phyloP scores from a whole-genome alignment of 2,329 filamentous ascomycete species.

The Celoporthe dispersa region DNA sequence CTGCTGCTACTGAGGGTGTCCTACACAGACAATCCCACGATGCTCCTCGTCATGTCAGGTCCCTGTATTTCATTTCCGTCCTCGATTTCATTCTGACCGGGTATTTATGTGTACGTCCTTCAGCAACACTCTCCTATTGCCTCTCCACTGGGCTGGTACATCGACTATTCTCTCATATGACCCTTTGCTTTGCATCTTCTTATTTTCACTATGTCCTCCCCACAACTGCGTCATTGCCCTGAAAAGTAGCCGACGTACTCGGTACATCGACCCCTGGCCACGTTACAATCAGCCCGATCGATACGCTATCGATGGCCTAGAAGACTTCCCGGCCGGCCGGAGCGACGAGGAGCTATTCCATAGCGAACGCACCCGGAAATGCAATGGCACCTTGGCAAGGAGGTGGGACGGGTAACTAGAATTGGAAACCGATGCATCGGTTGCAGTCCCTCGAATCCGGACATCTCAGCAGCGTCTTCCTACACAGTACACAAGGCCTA shows the following conservation, averaged over 20 bases:
- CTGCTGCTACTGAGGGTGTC: neutral
- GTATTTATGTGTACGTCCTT: neutral
- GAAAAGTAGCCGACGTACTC: slow-evolving; percentile 10
- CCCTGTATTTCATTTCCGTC: neutral
- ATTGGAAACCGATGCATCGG: slow-evolving; percentile 22
- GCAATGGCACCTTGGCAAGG: slow-evolving; percentile 11
- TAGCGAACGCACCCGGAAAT: slow-evolving; percentile 3
- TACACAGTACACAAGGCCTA: no score
- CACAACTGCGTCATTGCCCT: slow-evolving; percentile 21
- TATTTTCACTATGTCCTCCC: slow-evolving; percentile 22
- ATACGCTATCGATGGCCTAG: slow-evolving; percentile 21
- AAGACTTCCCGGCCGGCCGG: slow-evolving; percentile 19
- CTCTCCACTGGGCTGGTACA: neutral
- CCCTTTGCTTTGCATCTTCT: neutral
- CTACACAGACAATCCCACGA: neutral
- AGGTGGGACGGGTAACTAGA: slow-evolving; percentile 13
- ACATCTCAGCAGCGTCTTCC: neutral
- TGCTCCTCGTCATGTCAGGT: neutral
- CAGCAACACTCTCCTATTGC: neutral
- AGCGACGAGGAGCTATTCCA: neutral
- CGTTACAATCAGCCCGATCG: slow-evolving; percentile 14
- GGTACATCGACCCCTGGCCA: slow-evolving; percentile 13
- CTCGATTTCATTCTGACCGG: neutral
- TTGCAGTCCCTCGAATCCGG: neutral
- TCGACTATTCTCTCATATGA: neutral